Base-by-base conservation (phyloP, 176 grass and related monocot species). In the Raddia distichophylla region DNA sequence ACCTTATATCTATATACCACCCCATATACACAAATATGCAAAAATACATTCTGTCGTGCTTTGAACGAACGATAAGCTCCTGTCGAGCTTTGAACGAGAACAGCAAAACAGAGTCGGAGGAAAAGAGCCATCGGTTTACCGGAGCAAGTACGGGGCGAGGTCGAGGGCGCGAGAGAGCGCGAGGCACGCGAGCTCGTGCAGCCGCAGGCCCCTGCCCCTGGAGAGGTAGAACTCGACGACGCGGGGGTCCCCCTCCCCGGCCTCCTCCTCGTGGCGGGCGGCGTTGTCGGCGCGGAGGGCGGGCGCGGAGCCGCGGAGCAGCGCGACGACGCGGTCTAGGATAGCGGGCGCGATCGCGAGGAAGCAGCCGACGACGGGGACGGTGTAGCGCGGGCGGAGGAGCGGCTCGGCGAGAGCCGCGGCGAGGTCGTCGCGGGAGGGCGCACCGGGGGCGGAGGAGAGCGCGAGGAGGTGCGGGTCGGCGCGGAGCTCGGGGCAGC, bases 211-310 rank as follows among this genome's bases (percentile, higher is more conserved):
- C 74, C 90, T 98, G n/a, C 71, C 71, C 72, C 84, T 86, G 4
- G 70, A 84, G 17, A 91, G 80, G 88, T 98, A 98, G 85, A 98
- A 98, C 78, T 95, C 90, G 42, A 91, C 58, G 60, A 98, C 88
- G 15, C 74, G 63, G 20, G 57, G 7, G 55, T 91, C 74, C 62
- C 70, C 86, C 71, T 94, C 92, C 56, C 84, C 86, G 2, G 88
- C 87, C 57, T 98, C 88, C 68, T 97, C 95, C 79, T 89, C 92
- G 14, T 54, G 46, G 65, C 33, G 73, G 16, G 81, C 55, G 12
- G 44, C 52, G 10, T 64, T 79, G 22, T 93, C 90, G 11, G 68
- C 62, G 48, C 79, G 77, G 32, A 97, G 79, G 44, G 74, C 83
- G 16, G 64, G 51, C 16, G 53, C 86, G 17, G 74, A 86, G 32